phyloP scores from a whole-genome alignment of 2,329 filamentous ascomycete species.

The Neurospora sp. region DNA sequence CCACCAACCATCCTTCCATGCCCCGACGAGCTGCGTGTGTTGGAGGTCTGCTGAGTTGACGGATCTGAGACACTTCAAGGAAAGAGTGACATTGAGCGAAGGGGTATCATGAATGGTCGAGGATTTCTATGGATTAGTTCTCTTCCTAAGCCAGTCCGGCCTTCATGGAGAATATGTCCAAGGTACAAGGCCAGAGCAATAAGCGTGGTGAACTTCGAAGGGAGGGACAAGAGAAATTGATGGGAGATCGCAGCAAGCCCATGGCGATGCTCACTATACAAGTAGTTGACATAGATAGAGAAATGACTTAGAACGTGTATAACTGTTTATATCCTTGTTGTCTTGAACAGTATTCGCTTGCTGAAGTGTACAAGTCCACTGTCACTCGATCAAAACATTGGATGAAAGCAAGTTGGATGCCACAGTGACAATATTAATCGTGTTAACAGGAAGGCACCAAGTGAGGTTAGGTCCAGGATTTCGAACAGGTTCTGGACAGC shows the following conservation, averaged over 20 bases:
- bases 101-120: background rate
- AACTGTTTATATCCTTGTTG: too few species aligned
- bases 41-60: too few species aligned
- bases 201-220: background rate
- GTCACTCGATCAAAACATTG: background rate
- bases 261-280: background rate
- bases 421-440: background rate
- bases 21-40: too few species aligned
- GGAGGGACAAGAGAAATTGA: background rate
- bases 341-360: background rate
- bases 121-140: background rate
- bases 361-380: background rate
- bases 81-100: background rate
- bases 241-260: background rate
- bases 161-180: background rate
- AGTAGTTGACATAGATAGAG: too few species aligned
- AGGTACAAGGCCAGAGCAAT: background rate
- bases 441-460: background rate
- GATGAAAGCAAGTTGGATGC: background rate
- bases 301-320: too few species aligned
- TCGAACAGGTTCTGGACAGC: too few species aligned
- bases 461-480: background rate
- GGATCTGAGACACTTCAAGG: too few species aligned
- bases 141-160: background rate
- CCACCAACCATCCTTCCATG: too few species aligned